phyloP scores from a whole-genome alignment of 352 stramenopile species.

The Globisporangium perplexum region DNA sequence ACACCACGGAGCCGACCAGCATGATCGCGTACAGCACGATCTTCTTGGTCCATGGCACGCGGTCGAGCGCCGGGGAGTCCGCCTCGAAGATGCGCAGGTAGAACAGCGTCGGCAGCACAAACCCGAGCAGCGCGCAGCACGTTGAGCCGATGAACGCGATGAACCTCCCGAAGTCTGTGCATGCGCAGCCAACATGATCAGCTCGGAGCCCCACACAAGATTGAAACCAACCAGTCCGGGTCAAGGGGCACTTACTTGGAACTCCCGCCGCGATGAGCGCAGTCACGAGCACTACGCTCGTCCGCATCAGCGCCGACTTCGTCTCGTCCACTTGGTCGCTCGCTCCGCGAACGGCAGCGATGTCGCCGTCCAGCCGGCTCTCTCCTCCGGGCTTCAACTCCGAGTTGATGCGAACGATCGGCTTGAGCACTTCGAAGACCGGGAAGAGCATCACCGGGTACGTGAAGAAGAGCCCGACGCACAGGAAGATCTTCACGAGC shows the following conservation, averaged over 20 bases:
- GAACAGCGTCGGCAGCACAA: slow-evolving; percentile 87
- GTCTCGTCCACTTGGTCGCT: slow-evolving; percentile 9
- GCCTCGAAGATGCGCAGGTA: slow-evolving; percentile 63
- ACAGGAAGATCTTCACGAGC: slow-evolving; percentile 86
- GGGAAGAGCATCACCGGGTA: slow-evolving; percentile 94
- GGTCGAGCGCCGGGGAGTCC: slow-evolving; percentile 13
- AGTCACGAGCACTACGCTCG: slow-evolving; percentile 65
- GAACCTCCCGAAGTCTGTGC: slow-evolving; percentile 87
- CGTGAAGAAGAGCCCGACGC: slow-evolving; percentile 87
- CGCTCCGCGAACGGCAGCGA: too few species aligned
- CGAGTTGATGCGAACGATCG: slow-evolving; percentile 17
- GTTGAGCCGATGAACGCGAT: slow-evolving; percentile 88
- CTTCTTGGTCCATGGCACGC: slow-evolving; percentile 15
- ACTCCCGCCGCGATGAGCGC: slow-evolving; percentile 73
- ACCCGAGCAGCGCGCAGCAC: slow-evolving; percentile 87
- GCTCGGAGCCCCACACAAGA: not conserved
- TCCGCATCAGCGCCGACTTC: slow-evolving; percentile 40
- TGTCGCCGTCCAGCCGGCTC: not conserved
- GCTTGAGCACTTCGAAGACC: slow-evolving; percentile 75
- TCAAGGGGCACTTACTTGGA: slow-evolving; percentile 31
- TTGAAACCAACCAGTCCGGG: not conserved
- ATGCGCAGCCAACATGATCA: slow-evolving; percentile 1
- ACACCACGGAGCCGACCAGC: slow-evolving; percentile 26
- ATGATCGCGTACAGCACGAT: slow-evolving; percentile 33
- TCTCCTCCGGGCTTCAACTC: slow-evolving; percentile 16